Conservation (phyloP, 192 early-diverging fungal genomes). For the Coemansia sp. region DNA sequence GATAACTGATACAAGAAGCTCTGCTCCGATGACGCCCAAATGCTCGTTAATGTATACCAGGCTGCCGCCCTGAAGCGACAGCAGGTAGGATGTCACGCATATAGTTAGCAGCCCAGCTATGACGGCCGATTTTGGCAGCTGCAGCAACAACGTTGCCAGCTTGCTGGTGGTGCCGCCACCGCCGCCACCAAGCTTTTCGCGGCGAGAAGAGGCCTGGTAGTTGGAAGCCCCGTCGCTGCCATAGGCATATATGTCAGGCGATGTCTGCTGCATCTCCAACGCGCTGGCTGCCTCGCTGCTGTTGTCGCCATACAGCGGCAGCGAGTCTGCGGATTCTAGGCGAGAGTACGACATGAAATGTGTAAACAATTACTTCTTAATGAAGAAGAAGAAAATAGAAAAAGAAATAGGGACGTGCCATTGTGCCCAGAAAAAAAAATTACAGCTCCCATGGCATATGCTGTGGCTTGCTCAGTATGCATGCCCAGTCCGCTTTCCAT, state of each 20-base stretch:
- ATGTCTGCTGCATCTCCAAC: not conserved
- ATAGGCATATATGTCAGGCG: not conserved
- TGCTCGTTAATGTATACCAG: slow-evolving; percentile 58
- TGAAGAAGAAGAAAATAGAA: not conserved
- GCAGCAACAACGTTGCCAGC: not conserved
- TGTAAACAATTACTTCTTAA: too few relatives aligned
- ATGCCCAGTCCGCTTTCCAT: too few relatives aligned
- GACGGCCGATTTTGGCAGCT: slow-evolving; percentile 10
- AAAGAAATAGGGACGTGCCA: too few relatives aligned
- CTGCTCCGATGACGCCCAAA: slow-evolving; percentile 49
- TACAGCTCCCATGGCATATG: not conserved
- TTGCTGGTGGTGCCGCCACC: not conserved
- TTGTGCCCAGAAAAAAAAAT: too few relatives aligned
- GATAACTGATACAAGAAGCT: slow-evolving; percentile 49
- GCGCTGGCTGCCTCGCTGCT: not conserved
- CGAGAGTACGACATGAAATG: not conserved
- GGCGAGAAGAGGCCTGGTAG: not conserved
- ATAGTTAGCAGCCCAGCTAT: slow-evolving; percentile 8
- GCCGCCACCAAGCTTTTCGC: not conserved
- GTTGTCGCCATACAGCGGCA: not conserved
- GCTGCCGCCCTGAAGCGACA: slow-evolving; percentile 50
- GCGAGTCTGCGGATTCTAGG: not conserved
- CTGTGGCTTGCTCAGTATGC: too few relatives aligned
- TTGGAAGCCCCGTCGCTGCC: not conserved
- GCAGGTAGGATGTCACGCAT: slow-evolving; percentile 11